Base-by-base conservation (phyloP, 306 rosid species). In the Ammopiptanthus mongolicus region DNA sequence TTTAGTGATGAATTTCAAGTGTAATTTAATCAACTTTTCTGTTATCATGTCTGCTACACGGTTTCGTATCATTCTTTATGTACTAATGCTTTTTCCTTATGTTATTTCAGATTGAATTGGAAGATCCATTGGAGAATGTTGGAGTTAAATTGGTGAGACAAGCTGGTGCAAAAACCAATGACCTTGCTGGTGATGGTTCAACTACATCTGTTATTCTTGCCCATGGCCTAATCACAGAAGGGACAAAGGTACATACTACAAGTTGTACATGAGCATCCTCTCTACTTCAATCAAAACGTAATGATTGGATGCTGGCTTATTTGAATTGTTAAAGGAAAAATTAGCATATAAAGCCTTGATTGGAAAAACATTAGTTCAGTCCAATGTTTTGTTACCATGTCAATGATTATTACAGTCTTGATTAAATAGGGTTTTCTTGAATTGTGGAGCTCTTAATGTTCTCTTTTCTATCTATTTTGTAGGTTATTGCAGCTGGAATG, bases 101-200 rank as follows among this genome's bases (percentile, higher is more conserved):
- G 62, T 74, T 66, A 9, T 68, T 66, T 62, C 71, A 91, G 98
- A 90, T 94, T 67, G 97, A 94, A 78, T 78, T 94, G 87, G 98
- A 94, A 74, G 98, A 91, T 73, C 89, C 96, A 8, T 80, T 91
- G 83, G 97, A 91, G 89, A 94, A 94, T 78, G 91, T 94, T 75
- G 97, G 97, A 71, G 96, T 94, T 55, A 94, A 94, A 83, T 80
- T 91, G 91, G 91, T 91, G 68, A 94, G 98, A 75, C 98, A 94
- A 86, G 98, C 98, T 58, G 97, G 97, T 34, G 98, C 97, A 3
- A 94, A 85, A 82, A 94, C 97, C 51, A 94, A 94, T 88, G 92
- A 90, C 51, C 86, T 86, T 70, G 98, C 96, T 21, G 98, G 97
- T 70, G 97, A 94, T 83, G 98, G 98, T 63, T 91, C 96, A 62